Conservation (phyloP, 2,329 filamentous ascomycete genomes). For the Diaporthe caulivora region DNA sequence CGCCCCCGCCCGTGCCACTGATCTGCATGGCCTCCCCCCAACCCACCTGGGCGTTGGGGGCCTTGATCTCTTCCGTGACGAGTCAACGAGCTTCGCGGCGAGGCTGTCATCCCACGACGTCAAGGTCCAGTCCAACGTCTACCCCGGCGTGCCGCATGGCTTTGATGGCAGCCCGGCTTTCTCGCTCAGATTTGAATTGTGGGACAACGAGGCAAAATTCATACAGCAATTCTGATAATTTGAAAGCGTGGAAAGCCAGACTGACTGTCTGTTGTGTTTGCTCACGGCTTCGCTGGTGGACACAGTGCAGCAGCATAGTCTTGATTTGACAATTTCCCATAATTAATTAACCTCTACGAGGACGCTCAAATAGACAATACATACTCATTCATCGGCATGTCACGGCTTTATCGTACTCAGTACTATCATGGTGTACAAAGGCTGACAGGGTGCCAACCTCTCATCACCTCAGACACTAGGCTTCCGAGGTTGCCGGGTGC, state of each 20-base stretch:
- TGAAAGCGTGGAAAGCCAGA: background rate
- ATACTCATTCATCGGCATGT: background rate
- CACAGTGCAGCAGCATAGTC: background rate
- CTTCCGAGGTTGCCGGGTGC: background rate
- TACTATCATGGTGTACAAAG: background rate
- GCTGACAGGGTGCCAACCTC: background rate
- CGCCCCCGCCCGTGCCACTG: slow-evolving; percentile 43
- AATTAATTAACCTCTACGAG: background rate
- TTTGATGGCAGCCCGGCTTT: slow-evolving; percentile 45
- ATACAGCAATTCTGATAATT: slow-evolving; percentile 6
- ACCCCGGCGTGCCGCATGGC: slow-evolving; percentile 54
- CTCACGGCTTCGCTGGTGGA: background rate
- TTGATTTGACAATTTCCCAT: background rate
- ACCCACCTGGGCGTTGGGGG: slow-evolving; percentile 55
- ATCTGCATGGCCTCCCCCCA: slow-evolving; percentile 48
- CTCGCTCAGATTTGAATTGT: background rate
- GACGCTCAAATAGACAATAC: background rate
- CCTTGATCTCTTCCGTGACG: slow-evolving; percentile 54
- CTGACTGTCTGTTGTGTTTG: too few relatives aligned
- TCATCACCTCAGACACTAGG: background rate
- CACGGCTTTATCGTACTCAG: background rate
- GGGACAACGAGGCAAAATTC: slow-evolving; percentile 4
- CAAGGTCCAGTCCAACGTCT: slow-evolving; percentile 55
- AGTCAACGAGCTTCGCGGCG: slow-evolving; percentile 49
- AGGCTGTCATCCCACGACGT: slow-evolving; percentile 49